Percentiles rank a stretch among this genome's conserved stretches.
Evolutionary conservation across 2,329 filamentous ascomycete species (phyloP).

Genomic region (Penicillium italicum): DNA sequence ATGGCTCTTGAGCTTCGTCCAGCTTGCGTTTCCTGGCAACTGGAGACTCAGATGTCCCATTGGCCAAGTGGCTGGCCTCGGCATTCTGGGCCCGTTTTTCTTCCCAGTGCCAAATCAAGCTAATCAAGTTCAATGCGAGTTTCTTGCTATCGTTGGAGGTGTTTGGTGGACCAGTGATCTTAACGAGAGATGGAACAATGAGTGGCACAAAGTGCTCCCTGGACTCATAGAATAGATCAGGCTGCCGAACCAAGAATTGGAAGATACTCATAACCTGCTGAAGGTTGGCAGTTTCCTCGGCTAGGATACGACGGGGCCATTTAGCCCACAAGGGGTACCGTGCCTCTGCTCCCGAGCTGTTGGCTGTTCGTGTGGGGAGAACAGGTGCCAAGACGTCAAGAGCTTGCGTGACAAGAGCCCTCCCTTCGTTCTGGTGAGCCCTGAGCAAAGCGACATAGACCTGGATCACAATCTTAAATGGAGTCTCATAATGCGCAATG

Average conservation of each 20-base stretch:
- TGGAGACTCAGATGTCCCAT: conserved; percentile 63
- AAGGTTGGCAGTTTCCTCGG: conserved; percentile 90
- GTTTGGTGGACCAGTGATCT: conserved; percentile 75
- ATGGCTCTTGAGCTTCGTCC: conserved; percentile 56
- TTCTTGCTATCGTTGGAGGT: conserved; percentile 89
- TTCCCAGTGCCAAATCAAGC: conserved; percentile 90
- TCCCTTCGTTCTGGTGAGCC: conserved; percentile 92
- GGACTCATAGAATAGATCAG: conserved; percentile 90
- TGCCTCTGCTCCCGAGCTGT: conserved; percentile 60
- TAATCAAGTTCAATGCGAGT: conserved; percentile 84
- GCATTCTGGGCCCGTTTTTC: conserved; percentile 69
- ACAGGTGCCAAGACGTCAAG: conserved; percentile 94
- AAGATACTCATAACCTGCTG: conserved; percentile 97
- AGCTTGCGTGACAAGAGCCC: conserved; percentile 87
- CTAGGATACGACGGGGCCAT: conserved; percentile 82
- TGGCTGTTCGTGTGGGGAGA: conserved; percentile 68
- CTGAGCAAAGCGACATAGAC: conserved; percentile 89
- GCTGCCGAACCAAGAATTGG: conserved; percentile 89
- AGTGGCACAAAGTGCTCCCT: conserved; percentile 85
- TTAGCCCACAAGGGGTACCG: conserved; percentile 82
- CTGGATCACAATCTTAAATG: conserved; percentile 90
- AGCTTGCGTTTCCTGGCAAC: conserved; percentile 70
- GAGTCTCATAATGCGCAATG: conserved; percentile 94
- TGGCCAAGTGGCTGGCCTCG: conserved; percentile 28
- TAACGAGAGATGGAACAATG: conserved; percentile 83